Conservation (phyloP, 306 rosid genomes). For the Begonia fuchsioides region DNA sequence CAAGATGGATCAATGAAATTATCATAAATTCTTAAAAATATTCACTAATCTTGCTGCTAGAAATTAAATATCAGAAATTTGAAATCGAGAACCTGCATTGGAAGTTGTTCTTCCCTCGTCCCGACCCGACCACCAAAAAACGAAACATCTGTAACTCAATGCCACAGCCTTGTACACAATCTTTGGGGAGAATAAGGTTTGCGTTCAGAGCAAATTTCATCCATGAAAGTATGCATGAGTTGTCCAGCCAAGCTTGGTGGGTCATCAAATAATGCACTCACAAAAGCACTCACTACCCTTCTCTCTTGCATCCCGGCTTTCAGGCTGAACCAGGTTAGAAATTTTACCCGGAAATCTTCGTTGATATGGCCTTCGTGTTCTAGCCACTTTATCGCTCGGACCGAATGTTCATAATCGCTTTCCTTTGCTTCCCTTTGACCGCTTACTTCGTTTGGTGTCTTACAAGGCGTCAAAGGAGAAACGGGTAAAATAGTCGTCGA, state of each 20-base stretch:
- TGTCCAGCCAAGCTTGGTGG: constrained; percentile 83
- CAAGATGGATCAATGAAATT: too few relatives aligned
- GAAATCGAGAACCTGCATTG: too few relatives aligned
- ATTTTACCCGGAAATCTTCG: constrained; percentile 60
- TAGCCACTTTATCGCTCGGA: constrained; percentile 58
- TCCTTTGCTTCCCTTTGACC: constrained; percentile 37
- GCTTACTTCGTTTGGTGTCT: constrained; percentile 21
- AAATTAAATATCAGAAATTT: too few relatives aligned
- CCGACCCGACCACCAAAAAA: background rate
- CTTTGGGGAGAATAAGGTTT: constrained; percentile 17
- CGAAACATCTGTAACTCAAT: constrained; percentile 1
- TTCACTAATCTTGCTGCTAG: too few relatives aligned
- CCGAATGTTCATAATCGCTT: constrained; percentile 61
- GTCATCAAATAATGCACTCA: constrained; percentile 66
- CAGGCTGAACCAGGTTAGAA: constrained; percentile 95
- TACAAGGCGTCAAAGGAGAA: constrained; percentile 59
- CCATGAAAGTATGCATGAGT: constrained; percentile 63
- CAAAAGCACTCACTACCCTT: constrained; percentile 71
- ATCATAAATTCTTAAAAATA: too few relatives aligned
- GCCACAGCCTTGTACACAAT: constrained; percentile 24
- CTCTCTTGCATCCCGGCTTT: constrained; percentile 64
- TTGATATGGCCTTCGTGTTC: constrained; percentile 60
- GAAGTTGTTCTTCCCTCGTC: background rate
- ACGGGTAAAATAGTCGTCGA: constrained; percentile 16
- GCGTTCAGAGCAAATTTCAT: constrained; percentile 46